Percentiles rank a stretch among this genome's conserved stretches.
Evolutionary conservation across 768 basidiomycete species (phyloP).

Genomic region (Baorangia bicolor): DNA sequence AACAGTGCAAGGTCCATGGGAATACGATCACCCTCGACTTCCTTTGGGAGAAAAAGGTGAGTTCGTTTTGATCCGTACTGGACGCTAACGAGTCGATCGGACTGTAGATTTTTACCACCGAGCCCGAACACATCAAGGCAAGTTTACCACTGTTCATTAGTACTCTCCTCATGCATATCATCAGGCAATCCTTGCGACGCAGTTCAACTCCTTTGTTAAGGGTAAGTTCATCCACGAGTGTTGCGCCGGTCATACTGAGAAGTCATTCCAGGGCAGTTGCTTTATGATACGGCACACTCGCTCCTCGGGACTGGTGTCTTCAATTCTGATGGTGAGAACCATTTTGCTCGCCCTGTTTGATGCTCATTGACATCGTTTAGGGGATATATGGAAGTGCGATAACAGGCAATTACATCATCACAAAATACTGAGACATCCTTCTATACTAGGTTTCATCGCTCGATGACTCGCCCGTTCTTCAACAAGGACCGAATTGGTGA

Average conservation of each 20-base stretch:
- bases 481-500: too few species aligned
- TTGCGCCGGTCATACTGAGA: conserved; percentile 20
- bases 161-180: neutral
- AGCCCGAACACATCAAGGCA: conserved; percentile 48
- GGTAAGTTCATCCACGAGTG: conserved; percentile 14
- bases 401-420: too few species aligned
- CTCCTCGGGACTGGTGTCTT: conserved; percentile 57
- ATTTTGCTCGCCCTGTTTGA: neutral
- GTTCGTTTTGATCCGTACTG: conserved; percentile 3
- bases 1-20: conserved; percentile 28
- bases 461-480: too few species aligned
- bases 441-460: too few species aligned
- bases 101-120: conserved; percentile 41
- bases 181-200: conserved; percentile 41
- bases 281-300: conserved; percentile 9
- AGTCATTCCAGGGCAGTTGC: conserved; percentile 7
- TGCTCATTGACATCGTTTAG: conserved; percentile 22
- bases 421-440: neutral
- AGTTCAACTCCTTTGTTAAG: conserved; percentile 42
- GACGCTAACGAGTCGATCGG: neutral
- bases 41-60: conserved; percentile 40
- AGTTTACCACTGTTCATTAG: neutral
- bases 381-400: conserved; percentile 54
- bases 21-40: conserved; percentile 33
- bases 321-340: conserved; percentile 47